phyloP scores from a whole-genome alignment of 2,329 filamentous ascomycete species.

The Huntiella moniliformis region DNA sequence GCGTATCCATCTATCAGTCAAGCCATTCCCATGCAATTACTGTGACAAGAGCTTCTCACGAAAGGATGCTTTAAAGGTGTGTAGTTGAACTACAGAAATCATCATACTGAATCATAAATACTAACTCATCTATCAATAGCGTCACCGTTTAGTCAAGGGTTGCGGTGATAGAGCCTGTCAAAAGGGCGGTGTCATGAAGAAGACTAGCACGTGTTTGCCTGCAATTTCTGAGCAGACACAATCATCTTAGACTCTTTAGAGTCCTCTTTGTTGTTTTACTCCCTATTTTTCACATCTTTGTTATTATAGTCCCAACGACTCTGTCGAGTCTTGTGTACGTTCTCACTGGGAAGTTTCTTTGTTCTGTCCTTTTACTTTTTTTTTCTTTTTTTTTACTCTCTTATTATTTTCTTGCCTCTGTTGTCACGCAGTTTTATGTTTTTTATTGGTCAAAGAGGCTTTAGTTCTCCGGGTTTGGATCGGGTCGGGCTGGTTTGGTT shows the following conservation, averaged over 20 bases:
- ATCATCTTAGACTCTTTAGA: not conserved
- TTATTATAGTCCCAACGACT: not conserved
- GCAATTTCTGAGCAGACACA: not conserved
- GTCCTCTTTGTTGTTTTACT: not conserved
- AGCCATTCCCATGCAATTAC: constrained; percentile 78
- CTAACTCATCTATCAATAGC: constrained; percentile 20
- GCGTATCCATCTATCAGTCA: constrained; percentile 82
- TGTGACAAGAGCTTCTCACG: constrained; percentile 95
- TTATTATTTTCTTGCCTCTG: not conserved
- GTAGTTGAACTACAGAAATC: constrained; percentile 16
- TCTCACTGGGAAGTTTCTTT: not conserved
- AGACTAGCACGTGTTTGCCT: not conserved
- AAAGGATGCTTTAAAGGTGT: constrained; percentile 91
- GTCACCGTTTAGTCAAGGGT: constrained; percentile 46
- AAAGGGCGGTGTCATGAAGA: constrained; percentile 8
- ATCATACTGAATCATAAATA: not conserved
- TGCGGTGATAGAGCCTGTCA: constrained; percentile 25
- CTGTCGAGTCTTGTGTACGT: not conserved
- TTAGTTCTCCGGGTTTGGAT: not conserved
- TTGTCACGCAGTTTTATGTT: not conserved
- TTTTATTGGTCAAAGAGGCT: not conserved
- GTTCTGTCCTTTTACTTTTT: not conserved
- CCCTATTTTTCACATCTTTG: not conserved
- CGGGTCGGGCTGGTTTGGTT: too few species aligned
- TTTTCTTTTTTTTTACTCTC: constrained; percentile 1